A percentile compares a stretch with the other conserved stretches of the same genome.
phyloP scores from a whole-genome alignment of 352 stramenopile genomes.

The Pythium volutum region DNA sequence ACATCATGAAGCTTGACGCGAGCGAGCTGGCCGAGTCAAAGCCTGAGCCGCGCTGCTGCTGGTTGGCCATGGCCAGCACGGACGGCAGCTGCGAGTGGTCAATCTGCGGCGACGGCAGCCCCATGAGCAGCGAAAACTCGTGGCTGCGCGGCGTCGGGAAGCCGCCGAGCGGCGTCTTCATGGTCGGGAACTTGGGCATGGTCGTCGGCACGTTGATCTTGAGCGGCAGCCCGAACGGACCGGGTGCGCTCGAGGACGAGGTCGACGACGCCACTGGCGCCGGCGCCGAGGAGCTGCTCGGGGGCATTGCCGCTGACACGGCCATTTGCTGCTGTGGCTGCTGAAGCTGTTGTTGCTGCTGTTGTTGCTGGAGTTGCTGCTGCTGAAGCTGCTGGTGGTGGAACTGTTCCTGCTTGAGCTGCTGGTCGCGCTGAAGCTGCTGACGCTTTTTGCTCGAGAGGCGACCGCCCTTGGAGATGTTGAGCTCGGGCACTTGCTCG shows the following conservation, averaged over 20 bases:
- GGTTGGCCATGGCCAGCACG: constrained; percentile 68
- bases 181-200: constrained; percentile 61
- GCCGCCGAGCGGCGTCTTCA: constrained; percentile 55
- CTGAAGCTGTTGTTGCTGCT: constrained; percentile 26
- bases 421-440: constrained; percentile 64
- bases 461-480: constrained; percentile 73
- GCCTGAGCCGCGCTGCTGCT: constrained; percentile 22
- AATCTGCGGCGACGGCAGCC: constrained; percentile 62
- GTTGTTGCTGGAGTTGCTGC: constrained; percentile 42
- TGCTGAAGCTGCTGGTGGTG: constrained; percentile 72
- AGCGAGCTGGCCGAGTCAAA: constrained; percentile 35
- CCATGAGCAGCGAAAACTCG: constrained; percentile 69
- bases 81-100: constrained; percentile 71
- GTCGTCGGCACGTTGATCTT: constrained; percentile 73
- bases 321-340: constrained; percentile 12
- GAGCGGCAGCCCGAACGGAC: constrained; percentile 57
- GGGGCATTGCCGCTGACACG: not conserved
- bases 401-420: constrained; percentile 76
- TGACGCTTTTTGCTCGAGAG: constrained; percentile 70
- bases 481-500: constrained; percentile 66
- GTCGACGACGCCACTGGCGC: constrained; percentile 5
- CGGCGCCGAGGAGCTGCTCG: constrained; percentile 4
- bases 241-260: constrained; percentile 24
- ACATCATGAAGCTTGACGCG: constrained; percentile 38
- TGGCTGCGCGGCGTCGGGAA: constrained; percentile 69